Base-by-base conservation (phyloP, 306 rosid genomes). In the Quercus robur region DNA sequence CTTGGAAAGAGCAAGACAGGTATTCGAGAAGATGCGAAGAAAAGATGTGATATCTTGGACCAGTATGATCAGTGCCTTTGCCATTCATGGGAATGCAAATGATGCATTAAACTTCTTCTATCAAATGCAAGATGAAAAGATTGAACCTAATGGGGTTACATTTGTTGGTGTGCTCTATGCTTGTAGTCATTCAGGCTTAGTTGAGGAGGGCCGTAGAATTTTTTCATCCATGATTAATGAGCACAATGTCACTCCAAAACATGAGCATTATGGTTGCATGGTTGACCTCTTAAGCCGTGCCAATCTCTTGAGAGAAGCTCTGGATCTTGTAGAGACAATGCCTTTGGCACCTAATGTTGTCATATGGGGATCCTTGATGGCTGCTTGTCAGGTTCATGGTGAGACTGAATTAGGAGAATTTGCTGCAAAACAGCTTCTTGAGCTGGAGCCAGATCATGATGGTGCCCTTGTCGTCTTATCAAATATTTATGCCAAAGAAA, bases 351-450 rank as follows among this genome's bases (percentile, higher is more conserved):
- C 95, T 19, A 93, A 89, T 73, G 94, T 88, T 78, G 82, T 92
- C 82, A 84, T 94, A n/a, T 94, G 97, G 97, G 97, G 95, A 79
- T 89, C 97, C 71, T 89, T 92, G 67, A 90, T 94, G 97, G 85
- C 97, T 74, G 97, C 97, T 78, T 92, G 97, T 83, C 89, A 71
- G 82, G 67, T 87, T 68, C 89, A 90, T 2, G 86, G 93, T 31
- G 97, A 93, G 80, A 74, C 52, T 57, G 94, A 94, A 78, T 78
- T 94, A 73, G 99, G 97, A 71, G 93, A 91, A 74, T 90, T 83
- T 80, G 94, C 94, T 35, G 99, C 99, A 46, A 89, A 88, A 77
- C 84, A 67, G 76, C 81, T 94, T 76, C 97, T 90, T 58, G 87
- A 87, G 85, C 71, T 92, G 23, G 97, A 92, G 77, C 90, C 97